A percentile compares a stretch with the other conserved stretches of the same genome.
Conservation (phyloP, 1,139 yeast genomes). For the Nematodospora anomalae region DNA sequence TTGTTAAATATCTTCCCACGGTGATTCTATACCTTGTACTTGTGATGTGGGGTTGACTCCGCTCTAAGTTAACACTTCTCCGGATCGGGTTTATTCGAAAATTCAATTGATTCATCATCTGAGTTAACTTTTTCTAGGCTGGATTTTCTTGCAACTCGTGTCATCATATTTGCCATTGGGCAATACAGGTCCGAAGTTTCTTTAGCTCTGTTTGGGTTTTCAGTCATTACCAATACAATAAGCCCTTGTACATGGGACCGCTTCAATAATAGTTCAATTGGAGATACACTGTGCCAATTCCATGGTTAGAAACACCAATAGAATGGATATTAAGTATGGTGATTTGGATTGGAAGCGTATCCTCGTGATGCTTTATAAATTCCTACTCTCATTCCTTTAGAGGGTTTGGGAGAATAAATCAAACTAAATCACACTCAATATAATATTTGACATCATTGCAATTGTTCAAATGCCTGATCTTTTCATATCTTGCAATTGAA, state of each 20-base stretch:
- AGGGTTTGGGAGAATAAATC: slow-evolving; percentile 36
- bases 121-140: slow-evolving; percentile 22
- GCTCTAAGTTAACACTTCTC: slow-evolving; percentile 31
- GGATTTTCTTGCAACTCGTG: slow-evolving; percentile 25
- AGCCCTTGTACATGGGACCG: slow-evolving; percentile 55
- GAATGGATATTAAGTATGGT: slow-evolving; percentile 32
- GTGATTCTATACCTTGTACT: no score
- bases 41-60: slow-evolving; percentile 34
- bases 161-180: slow-evolving; percentile 29
- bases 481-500: slow-evolving; percentile 56
- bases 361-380: slow-evolving; percentile 46
- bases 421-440: slow-evolving; percentile 45
- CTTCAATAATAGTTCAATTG: slow-evolving; percentile 32
- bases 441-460: slow-evolving; percentile 30
- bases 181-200: slow-evolving; percentile 36
- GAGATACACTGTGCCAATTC: slow-evolving; percentile 25
- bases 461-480: slow-evolving; percentile 55
- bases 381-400: slow-evolving; percentile 32
- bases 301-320: slow-evolving; percentile 47
- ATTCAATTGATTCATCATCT: slow-evolving; percentile 30
- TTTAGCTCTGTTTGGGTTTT: slow-evolving; percentile 46
- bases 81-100: slow-evolving; percentile 36
- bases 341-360: slow-evolving; percentile 26
- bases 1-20: no score
- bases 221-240: slow-evolving; percentile 72